Evolutionary conservation across 441 rosid species (phyloP).

Genomic region (Brassica balearica): DNA sequence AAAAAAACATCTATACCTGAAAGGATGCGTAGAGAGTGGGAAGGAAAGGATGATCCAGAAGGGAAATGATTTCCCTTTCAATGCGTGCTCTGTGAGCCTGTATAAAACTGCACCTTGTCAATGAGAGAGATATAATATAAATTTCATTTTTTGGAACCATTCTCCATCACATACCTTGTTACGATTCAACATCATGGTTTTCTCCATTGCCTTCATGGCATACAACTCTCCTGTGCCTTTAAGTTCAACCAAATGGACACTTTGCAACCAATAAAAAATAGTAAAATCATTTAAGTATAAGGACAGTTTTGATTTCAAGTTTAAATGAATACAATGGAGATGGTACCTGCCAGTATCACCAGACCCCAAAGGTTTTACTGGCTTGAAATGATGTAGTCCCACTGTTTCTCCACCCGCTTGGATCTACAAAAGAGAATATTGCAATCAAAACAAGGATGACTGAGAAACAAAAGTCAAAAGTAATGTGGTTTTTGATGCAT

Average conservation of each 20-base stretch:
- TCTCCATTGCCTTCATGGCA: conserved; percentile 99
- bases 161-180: conserved; percentile 68
- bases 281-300: not conserved
- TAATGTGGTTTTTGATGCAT: conserved; percentile 12
- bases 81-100: conserved; percentile 94
- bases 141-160: not conserved
- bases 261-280: conserved; percentile 35
- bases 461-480: conserved; percentile 11
- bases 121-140: conserved; percentile 36
- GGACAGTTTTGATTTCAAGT: conserved; percentile 1
- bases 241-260: conserved; percentile 95
- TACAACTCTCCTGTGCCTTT: conserved; percentile 70
- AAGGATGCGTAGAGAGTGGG: conserved; percentile 89
- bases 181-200: conserved; percentile 85
- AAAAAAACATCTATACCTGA: conserved; percentile 53
- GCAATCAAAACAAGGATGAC: conserved; percentile 30
- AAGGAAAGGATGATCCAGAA: conserved; percentile 91
- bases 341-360: conserved; percentile 98
- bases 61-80: conserved; percentile 54
- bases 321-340: conserved; percentile 14
- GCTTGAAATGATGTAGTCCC: conserved; percentile 89
- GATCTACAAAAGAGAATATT: conserved; percentile 52
- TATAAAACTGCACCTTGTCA: conserved; percentile 40
- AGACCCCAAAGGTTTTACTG: conserved; percentile 90
- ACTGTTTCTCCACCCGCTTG: conserved; percentile 75